Evolutionary conservation across 2,329 filamentous ascomycete species (phyloP).

Genomic region (Arthroderma sp.): DNA sequence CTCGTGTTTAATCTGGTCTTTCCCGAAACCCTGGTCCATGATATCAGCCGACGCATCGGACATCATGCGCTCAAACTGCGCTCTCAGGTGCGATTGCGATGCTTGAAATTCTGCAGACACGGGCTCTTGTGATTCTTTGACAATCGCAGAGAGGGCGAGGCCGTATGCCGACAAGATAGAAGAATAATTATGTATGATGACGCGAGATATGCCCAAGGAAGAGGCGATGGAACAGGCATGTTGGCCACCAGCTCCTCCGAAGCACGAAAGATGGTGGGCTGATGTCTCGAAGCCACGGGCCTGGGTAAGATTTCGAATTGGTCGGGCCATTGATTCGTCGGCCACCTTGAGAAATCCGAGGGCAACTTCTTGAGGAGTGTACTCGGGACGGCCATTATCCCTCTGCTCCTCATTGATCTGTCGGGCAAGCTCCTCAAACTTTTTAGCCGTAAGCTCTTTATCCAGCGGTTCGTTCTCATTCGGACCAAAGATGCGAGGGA

Average conservation of each 20-base stretch:
- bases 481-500: slow-evolving; percentile 82
- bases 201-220: slow-evolving; percentile 66
- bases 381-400: slow-evolving; percentile 37
- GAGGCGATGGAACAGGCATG: slow-evolving; percentile 85
- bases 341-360: slow-evolving; percentile 82
- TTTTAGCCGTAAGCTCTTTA: slow-evolving; percentile 52
- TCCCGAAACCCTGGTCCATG: slow-evolving; percentile 63
- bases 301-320: slow-evolving; percentile 79
- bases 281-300: slow-evolving; percentile 80
- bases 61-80: slow-evolving; percentile 60
- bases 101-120: slow-evolving; percentile 45
- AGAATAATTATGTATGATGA: slow-evolving; percentile 73
- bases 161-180: slow-evolving; percentile 83
- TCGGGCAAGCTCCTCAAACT: slow-evolving; percentile 60
- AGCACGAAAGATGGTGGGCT: slow-evolving; percentile 71
- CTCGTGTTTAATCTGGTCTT: slow-evolving; percentile 65
- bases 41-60: slow-evolving; percentile 55
- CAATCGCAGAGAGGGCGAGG: slow-evolving; percentile 80
- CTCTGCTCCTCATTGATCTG: slow-evolving; percentile 62
- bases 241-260: slow-evolving; percentile 80
- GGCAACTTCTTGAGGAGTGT: slow-evolving; percentile 71
- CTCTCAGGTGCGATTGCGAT: slow-evolving; percentile 43
- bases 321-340: slow-evolving; percentile 81
- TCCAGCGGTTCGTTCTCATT: slow-evolving; percentile 70
- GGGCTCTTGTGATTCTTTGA: slow-evolving; percentile 63